Conservation (phyloP, 2,329 filamentous ascomycete genomes). For the Exophiala sp. region DNA sequence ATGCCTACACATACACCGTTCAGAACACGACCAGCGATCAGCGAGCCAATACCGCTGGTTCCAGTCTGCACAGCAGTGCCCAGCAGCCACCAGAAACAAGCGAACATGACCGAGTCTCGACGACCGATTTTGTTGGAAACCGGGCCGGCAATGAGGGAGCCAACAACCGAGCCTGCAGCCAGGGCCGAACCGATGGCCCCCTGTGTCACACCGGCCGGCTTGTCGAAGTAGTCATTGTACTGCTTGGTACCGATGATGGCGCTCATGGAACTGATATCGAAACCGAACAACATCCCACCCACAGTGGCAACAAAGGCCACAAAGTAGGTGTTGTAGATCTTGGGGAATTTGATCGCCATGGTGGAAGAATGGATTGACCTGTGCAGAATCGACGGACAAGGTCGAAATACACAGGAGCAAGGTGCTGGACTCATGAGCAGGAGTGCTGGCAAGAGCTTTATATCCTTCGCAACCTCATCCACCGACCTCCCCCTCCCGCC, state of each 20-base stretch:
- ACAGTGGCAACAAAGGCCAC: conserved; percentile 49
- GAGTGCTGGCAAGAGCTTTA: neutral
- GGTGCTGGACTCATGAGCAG: neutral
- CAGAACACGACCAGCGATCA: conserved; percentile 30
- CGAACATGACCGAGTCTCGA: conserved; percentile 43
- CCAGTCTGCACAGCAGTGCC: conserved; percentile 39
- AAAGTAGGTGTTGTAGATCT: conserved; percentile 52
- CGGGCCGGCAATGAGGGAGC: conserved; percentile 42
- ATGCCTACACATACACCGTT: conserved; percentile 37
- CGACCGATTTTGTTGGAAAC: conserved; percentile 47
- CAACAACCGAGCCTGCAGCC: conserved; percentile 46
- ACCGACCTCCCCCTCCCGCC: too few relatives aligned
- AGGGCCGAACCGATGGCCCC: conserved; percentile 48
- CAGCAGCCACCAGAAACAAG: conserved; percentile 45
- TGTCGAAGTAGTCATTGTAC: conserved; percentile 48
- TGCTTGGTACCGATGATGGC: conserved; percentile 48
- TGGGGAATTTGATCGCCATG: conserved; percentile 37
- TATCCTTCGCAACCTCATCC: neutral
- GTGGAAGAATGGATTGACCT: neutral
- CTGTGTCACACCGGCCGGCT: conserved; percentile 44
- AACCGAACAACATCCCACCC: conserved; percentile 52
- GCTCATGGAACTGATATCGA: conserved; percentile 52
- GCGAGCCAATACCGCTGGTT: conserved; percentile 12
- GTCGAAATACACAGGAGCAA: neutral
- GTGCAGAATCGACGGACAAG: neutral